A percentile compares a stretch with the other conserved stretches of the same genome.
Conservation (phyloP, 441 rosid species). For the Populus hybrid region DNA sequence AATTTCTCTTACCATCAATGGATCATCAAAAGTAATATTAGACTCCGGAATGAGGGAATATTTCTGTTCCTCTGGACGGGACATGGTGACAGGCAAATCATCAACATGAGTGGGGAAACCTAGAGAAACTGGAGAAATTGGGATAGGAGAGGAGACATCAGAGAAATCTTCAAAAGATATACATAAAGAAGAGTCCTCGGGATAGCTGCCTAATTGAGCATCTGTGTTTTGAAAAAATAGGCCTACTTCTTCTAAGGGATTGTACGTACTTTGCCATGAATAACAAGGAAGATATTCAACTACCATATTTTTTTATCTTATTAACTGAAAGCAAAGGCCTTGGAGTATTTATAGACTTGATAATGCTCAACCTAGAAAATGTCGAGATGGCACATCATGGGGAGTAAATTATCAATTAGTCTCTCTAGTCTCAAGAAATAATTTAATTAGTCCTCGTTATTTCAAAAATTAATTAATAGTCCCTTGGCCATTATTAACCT, state of each 20-base stretch:
- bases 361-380: background rate
- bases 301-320: background rate
- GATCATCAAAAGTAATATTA: constrained; percentile 4
- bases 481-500: too few species aligned
- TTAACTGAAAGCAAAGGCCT: too few species aligned
- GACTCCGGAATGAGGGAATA: background rate
- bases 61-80: background rate
- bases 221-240: constrained; percentile 13
- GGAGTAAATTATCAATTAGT: background rate
- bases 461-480: too few species aligned
- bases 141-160: constrained; percentile 18
- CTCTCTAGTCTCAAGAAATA: too few species aligned
- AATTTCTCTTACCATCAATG: constrained; percentile 11
- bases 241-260: constrained; percentile 14
- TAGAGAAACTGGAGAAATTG: constrained; percentile 4
- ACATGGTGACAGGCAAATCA: constrained; percentile 6
- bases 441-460: too few species aligned
- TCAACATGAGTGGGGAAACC: background rate
- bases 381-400: background rate
- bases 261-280: constrained; percentile 13
- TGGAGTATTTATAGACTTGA: background rate
- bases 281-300: constrained; percentile 1
- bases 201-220: constrained; percentile 13
- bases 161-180: constrained; percentile 13
- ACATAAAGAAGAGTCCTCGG: constrained; percentile 20